Conservation (phyloP, 2,329 filamentous ascomycete genomes). For the Xylariales sp. region DNA sequence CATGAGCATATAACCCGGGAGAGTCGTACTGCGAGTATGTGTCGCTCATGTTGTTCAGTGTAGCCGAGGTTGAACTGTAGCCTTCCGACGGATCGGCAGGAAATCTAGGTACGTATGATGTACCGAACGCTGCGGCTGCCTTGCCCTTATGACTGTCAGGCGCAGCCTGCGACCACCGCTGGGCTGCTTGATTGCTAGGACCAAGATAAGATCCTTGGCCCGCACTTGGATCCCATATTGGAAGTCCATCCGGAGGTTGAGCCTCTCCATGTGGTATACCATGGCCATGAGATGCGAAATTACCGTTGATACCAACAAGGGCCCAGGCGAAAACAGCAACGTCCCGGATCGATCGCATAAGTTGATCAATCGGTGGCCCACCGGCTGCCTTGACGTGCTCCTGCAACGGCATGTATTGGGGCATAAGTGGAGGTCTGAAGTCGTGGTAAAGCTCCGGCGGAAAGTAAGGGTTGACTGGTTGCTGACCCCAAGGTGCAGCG, state of each 20-base stretch:
- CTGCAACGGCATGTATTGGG: constrained; percentile 39
- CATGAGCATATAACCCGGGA: background rate
- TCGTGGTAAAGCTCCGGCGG: constrained; percentile 38
- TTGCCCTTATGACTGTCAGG: constrained; percentile 2
- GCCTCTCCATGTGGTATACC: constrained; percentile 61
- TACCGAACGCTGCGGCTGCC: background rate
- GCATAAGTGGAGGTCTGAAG: constrained; percentile 38
- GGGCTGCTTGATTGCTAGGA: constrained; percentile 31
- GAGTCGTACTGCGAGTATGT: background rate
- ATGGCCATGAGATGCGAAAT: constrained; percentile 58
- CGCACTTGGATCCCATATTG: constrained; percentile 51
- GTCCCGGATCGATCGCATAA: constrained; percentile 78
- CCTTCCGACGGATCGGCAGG: background rate
- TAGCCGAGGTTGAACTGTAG: background rate
- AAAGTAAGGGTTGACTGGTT: constrained; percentile 52
- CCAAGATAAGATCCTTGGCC: constrained; percentile 27
- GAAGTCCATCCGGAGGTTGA: constrained; percentile 55
- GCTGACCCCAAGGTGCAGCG: constrained; percentile 72
- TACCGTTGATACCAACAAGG: constrained; percentile 73
- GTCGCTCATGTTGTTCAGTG: background rate
- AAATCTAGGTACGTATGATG: background rate
- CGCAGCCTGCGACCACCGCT: constrained; percentile 19
- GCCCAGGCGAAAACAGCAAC: constrained; percentile 88
- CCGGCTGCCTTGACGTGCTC: constrained; percentile 41
- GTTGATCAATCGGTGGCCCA: constrained; percentile 54